These are phyloP conservation scores for Yarrowia divulgata DNA, from an alignment of 805 yeast genomes.

Conservation along the genomic window DNA sequence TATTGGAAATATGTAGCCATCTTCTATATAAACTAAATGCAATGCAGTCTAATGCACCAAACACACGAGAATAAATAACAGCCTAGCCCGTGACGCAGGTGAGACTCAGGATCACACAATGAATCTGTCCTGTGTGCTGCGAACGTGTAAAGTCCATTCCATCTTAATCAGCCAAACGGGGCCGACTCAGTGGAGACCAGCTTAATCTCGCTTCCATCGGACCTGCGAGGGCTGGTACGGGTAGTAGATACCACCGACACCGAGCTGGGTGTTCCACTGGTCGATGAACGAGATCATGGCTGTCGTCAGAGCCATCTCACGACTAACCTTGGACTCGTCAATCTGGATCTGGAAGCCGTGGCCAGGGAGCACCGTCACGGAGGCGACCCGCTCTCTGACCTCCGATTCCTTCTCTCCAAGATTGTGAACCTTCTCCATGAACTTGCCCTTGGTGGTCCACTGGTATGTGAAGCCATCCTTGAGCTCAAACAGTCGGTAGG, in stretches of 20 bases:
- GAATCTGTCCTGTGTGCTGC: slow-evolving; percentile 23
- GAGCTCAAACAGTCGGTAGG: slow-evolving; percentile 65
- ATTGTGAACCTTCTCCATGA: slow-evolving; percentile 63
- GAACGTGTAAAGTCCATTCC: slow-evolving; percentile 30
- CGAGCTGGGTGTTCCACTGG: slow-evolving; percentile 69
- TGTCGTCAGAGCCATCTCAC: slow-evolving; percentile 64
- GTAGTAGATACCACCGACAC: slow-evolving; percentile 70
- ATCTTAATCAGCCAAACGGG: background rate
- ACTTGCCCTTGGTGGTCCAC: slow-evolving; percentile 68
- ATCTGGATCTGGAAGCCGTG: slow-evolving; percentile 63
- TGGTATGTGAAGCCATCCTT: slow-evolving; percentile 68
- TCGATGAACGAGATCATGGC: slow-evolving; percentile 69
- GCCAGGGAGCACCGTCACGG: slow-evolving; percentile 60
- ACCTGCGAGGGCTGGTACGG: slow-evolving; percentile 59
- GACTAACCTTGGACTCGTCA: slow-evolving; percentile 63
- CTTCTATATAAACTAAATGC: slow-evolving; percentile 37
- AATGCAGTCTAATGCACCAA: slow-evolving; percentile 38
- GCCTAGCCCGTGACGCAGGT: slow-evolving; percentile 38
- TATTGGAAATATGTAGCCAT: slow-evolving; percentile 35
- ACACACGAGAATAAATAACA: slow-evolving; percentile 36
- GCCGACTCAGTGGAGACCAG: background rate
- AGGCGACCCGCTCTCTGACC: slow-evolving; percentile 68
- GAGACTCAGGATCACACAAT: slow-evolving; percentile 38
- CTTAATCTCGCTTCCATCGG: slow-evolving; percentile 64
- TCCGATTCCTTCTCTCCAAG: slow-evolving; percentile 70